phyloP scores from a whole-genome alignment of 108 stramenopile genomes.

The Cyclotella kingstonii region DNA sequence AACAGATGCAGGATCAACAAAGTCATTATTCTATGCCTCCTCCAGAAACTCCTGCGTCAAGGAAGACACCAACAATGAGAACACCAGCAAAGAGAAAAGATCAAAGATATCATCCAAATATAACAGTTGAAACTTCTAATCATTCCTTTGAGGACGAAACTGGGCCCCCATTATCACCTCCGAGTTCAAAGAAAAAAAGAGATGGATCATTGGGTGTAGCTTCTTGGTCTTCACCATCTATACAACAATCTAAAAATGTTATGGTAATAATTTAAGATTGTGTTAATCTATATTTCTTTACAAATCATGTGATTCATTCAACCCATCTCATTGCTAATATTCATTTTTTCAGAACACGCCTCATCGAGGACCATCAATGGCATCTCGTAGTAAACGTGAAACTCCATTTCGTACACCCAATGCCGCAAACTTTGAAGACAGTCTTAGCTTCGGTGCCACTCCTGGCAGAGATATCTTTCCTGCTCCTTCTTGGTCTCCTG shows the following conservation, averaged over 20 bases:
- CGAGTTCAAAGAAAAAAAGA: slow-evolving; percentile 32
- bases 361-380: neutral
- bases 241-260: neutral
- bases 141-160: slow-evolving; percentile 15
- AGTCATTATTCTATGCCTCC: slow-evolving; percentile 10
- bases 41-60: neutral
- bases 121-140: slow-evolving; percentile 24
- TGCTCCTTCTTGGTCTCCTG: slow-evolving; percentile 13
- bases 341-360: slow-evolving; percentile 1
- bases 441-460: slow-evolving; percentile 10
- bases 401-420: neutral
- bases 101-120: slow-evolving; percentile 12
- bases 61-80: neutral
- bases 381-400: neutral
- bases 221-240: slow-evolving; percentile 16
- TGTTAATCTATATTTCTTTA: neutral
- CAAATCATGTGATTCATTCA: neutral
- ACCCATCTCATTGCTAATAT: neutral
- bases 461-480: slow-evolving; percentile 8
- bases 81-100: slow-evolving; percentile 30
- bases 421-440: slow-evolving; percentile 6
- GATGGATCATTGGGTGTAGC: slow-evolving; percentile 2
- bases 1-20: too few species aligned
- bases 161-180: slow-evolving; percentile 22
- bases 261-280: slow-evolving; percentile 5